Evolutionary conservation across 208 protist genomes (phyloP), one percentile per base, ranked within the genome.

Genomic region (Porcisia hertigi): DNA sequence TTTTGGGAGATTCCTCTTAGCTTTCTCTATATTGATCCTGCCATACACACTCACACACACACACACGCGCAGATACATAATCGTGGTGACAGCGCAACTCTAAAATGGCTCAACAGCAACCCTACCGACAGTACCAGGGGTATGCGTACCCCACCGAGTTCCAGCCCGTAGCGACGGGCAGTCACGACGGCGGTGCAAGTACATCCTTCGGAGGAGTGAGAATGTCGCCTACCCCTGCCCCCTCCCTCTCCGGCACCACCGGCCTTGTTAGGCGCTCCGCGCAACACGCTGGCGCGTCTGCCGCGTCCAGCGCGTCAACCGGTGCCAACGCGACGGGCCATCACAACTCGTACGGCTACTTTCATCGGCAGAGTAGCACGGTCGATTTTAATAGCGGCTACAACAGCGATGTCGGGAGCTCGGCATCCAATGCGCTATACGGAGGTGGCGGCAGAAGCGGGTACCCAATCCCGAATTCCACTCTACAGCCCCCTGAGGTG

Each of bases 381-480:
- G 72, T 84, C 36, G 84, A 84, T 23, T 71, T 82, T 6, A 76
- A 81, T 69, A 86, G 85, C 63, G 85, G 77, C 9, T 88, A 86
- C 69, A 80, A 79, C 78, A 88, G 85, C 71, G 85, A 88, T 53
- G 75, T 53, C 14, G 85, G 85, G 36, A 86, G 80, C 63, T 79
- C 73, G 8, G 54, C 57, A 5, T 76, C 77, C 3, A 78, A 77
- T 52, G 34, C 77, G 69, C 72, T 57, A 5, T 58, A 75, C 67
- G 18, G 41, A 11, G 41, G 47, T 41, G 69, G 79, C 39, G 41
- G 49, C 49, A 67, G 69, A 25, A 52, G 74, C 57, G 55, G 36
- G 14, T 67, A 75, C 43, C 39, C 65, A 18, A 64, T 64, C 49
- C 52, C 39, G 20, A 58, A 52, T n/a, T 14, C 55, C 57, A 30